phyloP scores from a whole-genome alignment of 768 basidiomycete species.

The Mycena filopes region DNA sequence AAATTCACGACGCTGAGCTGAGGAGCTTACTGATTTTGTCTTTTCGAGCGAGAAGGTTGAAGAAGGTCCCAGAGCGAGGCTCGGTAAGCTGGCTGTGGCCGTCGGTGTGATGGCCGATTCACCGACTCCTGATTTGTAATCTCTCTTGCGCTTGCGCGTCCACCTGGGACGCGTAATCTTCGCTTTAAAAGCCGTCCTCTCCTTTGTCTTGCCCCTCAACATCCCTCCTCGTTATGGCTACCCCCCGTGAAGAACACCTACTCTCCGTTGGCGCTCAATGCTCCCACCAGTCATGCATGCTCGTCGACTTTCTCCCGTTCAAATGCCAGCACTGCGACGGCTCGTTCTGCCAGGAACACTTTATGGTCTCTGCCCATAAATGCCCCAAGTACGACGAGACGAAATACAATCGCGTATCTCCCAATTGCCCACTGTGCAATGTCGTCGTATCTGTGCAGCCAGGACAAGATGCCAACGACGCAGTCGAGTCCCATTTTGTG shows the following conservation, averaged over 20 bases:
- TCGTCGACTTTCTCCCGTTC: slow-evolving; percentile 88
- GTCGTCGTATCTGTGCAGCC: slow-evolving; percentile 78
- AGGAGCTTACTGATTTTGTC: too few relatives aligned
- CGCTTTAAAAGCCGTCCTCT: slow-evolving; percentile 11
- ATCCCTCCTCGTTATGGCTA: slow-evolving; percentile 24
- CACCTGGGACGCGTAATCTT: slow-evolving; percentile 26
- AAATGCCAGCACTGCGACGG: slow-evolving; percentile 83
- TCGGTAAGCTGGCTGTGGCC: too few relatives aligned
- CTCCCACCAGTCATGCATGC: slow-evolving; percentile 68
- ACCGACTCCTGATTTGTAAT: background rate
- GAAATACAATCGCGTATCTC: slow-evolving; percentile 80
- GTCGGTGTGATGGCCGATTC: background rate
- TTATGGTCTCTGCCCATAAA: slow-evolving; percentile 71
- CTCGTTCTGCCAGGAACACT: slow-evolving; percentile 84
- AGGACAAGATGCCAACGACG: slow-evolving; percentile 82
- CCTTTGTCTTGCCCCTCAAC: slow-evolving; percentile 39
- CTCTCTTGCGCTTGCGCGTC: slow-evolving; percentile 27
- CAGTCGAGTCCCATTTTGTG: slow-evolving; percentile 81
- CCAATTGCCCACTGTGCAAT: slow-evolving; percentile 83
- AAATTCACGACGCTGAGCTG: too few relatives aligned
- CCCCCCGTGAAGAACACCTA: slow-evolving; percentile 62
- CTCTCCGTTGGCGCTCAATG: slow-evolving; percentile 80
- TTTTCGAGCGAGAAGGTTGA: too few relatives aligned
- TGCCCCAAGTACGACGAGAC: slow-evolving; percentile 78
- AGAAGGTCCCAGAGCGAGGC: too few relatives aligned